Percentiles rank a stretch among this genome's conserved stretches.
Conservation (phyloP, 306 rosid genomes). For the Ormosia semicastrata region DNA sequence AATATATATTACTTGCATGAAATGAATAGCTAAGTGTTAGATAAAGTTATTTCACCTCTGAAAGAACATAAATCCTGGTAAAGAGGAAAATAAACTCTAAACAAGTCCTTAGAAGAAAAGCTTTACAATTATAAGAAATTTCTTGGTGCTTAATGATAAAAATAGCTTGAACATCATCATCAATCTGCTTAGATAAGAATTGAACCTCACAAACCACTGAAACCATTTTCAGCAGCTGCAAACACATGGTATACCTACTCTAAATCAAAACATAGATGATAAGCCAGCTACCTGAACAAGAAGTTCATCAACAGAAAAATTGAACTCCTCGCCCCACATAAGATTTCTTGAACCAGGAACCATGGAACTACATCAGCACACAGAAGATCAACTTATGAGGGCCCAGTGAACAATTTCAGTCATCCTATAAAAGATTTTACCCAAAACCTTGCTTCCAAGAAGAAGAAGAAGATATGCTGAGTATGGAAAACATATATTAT, state of each 20-base stretch:
- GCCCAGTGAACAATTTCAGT: background rate
- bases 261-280: slow-evolving; percentile 13
- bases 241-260: background rate
- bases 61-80: background rate
- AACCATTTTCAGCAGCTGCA: slow-evolving; percentile 22
- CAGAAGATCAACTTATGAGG: slow-evolving; percentile 32
- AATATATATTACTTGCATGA: background rate
- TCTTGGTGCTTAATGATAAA: background rate
- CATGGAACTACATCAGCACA: slow-evolving; percentile 78
- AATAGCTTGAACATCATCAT: slow-evolving; percentile 6
- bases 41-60: background rate
- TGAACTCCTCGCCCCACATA: slow-evolving; percentile 99
- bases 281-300: slow-evolving; percentile 75
- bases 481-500: slow-evolving; percentile 14
- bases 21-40: background rate
- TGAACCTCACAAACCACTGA: slow-evolving; percentile 22
- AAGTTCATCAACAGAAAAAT: slow-evolving; percentile 92
- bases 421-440: background rate
- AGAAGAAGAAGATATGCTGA: background rate
- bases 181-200: slow-evolving; percentile 9
- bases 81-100: background rate
- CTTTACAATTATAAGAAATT: background rate
- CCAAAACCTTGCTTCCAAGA: slow-evolving; percentile 1
- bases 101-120: background rate
- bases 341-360: slow-evolving; percentile 99